Evolutionary conservation across 2,329 filamentous ascomycete species (phyloP), one percentile per base, ranked within the genome.

Genomic region (Ceratocystis papillata): DNA sequence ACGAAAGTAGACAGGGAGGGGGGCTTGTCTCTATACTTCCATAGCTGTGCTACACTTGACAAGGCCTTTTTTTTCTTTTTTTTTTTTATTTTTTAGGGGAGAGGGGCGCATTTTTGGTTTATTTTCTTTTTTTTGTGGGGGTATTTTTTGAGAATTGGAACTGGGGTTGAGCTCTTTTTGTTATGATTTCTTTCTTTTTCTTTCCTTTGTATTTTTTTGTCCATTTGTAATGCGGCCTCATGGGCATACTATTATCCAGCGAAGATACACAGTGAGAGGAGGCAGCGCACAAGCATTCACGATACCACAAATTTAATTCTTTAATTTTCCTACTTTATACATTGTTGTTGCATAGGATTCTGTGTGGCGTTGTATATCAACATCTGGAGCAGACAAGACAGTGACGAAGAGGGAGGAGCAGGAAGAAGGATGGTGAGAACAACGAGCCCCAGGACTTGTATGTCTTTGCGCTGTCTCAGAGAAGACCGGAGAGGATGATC

Each of bases 111-210:
- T 59, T 37, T 59, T 22, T 22, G 7, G 22, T n/a, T 50, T 22
- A 59, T 59, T 37, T 22, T 59, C 22, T 17, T 59, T 59, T 46
- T 65, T 53, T 41, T n/a, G 44, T 55, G 30, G 25, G 48, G 37
- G 37, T 41, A 41, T 41, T 41, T 41, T 41, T 41, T 53, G 55
- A 15, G 25, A 25, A 63, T 37, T 30, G 37, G 22, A 12, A 41
- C 37, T 41, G 44, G 37, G 28, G 20, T 48, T 22, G 25, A 17
- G 17, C 48, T 28, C 5, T 50, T 63, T 20, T 22, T 63, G 30
- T 63, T 33, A 37, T 48, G 30, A 25, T 44, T 20, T 57, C 45
- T 65, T 63, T 65, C 50, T n/a, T 59, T 46, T 60, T 37, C 20
- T 15, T 62, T 41, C 12, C 15, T 64, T 61, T 59, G 60, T 37